Percentiles rank a stretch among this genome's conserved stretches.
These are phyloP conservation scores for Lathyrus sativus DNA, from an alignment of 306 rosid species.

Conservation along the genomic window DNA sequence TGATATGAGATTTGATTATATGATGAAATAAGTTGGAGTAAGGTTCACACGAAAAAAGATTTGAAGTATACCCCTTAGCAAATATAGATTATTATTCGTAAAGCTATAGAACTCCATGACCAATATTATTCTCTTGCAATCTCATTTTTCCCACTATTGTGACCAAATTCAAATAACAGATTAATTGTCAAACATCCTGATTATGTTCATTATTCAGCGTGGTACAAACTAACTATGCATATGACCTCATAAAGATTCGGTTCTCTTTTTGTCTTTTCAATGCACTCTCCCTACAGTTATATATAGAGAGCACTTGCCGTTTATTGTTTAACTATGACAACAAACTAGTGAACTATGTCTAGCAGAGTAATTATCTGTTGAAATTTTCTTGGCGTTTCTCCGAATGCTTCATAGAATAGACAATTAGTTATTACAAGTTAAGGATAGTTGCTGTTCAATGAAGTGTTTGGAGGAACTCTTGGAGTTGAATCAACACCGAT, in stretches of 20 bases:
- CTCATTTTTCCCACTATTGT: conserved; percentile 32
- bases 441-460: not conserved
- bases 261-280: too few species aligned
- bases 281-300: not conserved
- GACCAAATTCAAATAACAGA: conserved; percentile 32
- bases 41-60: too few species aligned
- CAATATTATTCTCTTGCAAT: conserved; percentile 28
- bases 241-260: not conserved
- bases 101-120: too few species aligned
- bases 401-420: not conserved
- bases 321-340: not conserved
- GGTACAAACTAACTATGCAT: not conserved
- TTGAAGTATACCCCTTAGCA: too few species aligned
- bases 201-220: not conserved
- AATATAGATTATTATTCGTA: too few species aligned
- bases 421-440: not conserved
- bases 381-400: not conserved
- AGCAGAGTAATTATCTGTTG: too few species aligned
- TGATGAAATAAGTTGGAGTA: too few species aligned
- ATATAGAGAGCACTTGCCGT: not conserved
- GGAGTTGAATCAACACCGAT: not conserved
- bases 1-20: too few species aligned
- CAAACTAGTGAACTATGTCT: not conserved
- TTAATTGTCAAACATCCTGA: not conserved
- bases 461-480: not conserved